Evolutionary conservation across 2,329 filamentous ascomycete species (phyloP), one percentile per base, ranked within the genome.

Genomic region (Penicillium nordicum): DNA sequence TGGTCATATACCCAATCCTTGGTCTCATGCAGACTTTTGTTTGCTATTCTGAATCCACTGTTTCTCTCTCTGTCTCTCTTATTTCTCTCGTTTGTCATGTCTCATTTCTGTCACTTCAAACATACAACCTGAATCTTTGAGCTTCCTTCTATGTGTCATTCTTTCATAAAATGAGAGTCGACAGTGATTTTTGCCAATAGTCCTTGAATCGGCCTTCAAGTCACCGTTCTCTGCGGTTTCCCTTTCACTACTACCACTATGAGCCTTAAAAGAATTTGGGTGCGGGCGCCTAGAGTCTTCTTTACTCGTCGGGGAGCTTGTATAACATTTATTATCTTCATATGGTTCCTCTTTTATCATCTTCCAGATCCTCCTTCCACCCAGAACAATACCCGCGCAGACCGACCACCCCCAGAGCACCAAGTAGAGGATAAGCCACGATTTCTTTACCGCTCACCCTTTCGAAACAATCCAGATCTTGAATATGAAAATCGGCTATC

Each of bases 301-400:
- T 16, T 21, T n/a, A 50, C 36, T 41, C n/a, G 47, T 9, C 36
- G 36, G 23, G 80, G 54, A 74, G 76, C 37, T 73, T 74, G n/a
- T 12, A 23, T 50, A 16, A 1, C 40, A 9, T 30, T 53, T 12
- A 11, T 53, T 10, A 14, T 21, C 12, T 18, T 53, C 2, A 38
- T 53, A 23, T 53, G 50, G 50, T 38, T 53, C 11, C 34, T 53
- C 27, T 32, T 46, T 7, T n/a, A 18, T 40, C 50, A 53, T 11
- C 50, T 53, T n/a, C 50, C 50, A 47, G 29, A 14, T 25, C 50
- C 50, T 4, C 50, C 50, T 12, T 16, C 34, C 32, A 53, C 50
- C 34, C 25, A 40, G 16, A 53, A 53, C 42, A 47, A 53, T 40
- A 29, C 18, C 18, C 49, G 44, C 3, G 41, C 57, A 4, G 34